Percentiles rank a stretch among this genome's conserved stretches.
These are phyloP conservation scores for Rhododendron griersonianum DNA, from an alignment of 148 eudicot species.

Conservation along the genomic window DNA sequence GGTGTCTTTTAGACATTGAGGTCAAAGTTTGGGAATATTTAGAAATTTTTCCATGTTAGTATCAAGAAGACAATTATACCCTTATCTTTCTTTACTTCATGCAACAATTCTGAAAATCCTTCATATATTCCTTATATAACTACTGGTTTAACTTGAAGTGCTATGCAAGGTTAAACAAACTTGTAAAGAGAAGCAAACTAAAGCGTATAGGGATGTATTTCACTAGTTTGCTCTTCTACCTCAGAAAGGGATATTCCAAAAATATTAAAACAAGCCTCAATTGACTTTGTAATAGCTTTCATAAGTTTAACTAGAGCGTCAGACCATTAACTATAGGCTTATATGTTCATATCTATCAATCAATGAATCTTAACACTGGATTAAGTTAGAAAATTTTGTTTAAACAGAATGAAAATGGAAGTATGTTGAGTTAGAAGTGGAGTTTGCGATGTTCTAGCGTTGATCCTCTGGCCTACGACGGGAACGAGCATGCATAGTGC, in stretches of 20 bases:
- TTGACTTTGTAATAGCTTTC: background rate
- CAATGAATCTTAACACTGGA: background rate
- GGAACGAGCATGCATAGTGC: background rate
- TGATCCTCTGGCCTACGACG: background rate
- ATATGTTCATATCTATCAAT: background rate
- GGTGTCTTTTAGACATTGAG: background rate
- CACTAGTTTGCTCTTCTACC: background rate
- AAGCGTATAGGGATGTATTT: background rate
- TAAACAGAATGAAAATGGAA: background rate
- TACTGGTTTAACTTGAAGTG: background rate
- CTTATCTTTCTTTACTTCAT: background rate
- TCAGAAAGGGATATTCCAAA: background rate
- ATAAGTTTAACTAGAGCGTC: background rate
- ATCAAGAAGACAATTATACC: background rate
- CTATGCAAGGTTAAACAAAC: background rate
- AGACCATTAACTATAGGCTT: background rate
- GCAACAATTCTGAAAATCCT: background rate
- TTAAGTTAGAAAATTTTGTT: background rate
- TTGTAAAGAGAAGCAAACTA: background rate
- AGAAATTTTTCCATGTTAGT: background rate
- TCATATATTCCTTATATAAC: too few relatives aligned
- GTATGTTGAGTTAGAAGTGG: too few relatives aligned
- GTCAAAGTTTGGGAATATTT: too few relatives aligned
- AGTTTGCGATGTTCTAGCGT: too few relatives aligned
- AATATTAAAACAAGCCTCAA: background rate